A percentile compares a stretch with the other conserved stretches of the same genome.
These are phyloP conservation scores for Debaryomyces nepalensis DNA, from an alignment of 1,139 yeast genomes.

Conservation along the genomic window DNA sequence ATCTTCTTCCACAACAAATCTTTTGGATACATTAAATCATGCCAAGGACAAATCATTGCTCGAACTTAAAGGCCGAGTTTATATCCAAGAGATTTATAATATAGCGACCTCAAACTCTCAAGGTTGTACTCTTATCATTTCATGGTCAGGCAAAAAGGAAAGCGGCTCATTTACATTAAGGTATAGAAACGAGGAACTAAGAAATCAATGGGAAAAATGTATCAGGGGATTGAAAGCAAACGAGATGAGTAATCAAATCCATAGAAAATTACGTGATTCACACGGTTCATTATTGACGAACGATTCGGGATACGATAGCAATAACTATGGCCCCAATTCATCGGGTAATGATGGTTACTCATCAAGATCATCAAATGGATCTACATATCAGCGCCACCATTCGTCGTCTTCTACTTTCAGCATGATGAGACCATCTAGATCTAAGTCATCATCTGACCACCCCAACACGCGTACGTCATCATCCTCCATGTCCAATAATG, in stretches of 20 bases:
- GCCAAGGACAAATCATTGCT: constrained; percentile 42
- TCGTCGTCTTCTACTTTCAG: constrained; percentile 52
- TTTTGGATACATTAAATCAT: constrained; percentile 41
- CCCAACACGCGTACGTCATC: constrained; percentile 13
- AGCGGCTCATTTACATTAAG: constrained; percentile 74
- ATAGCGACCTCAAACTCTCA: constrained; percentile 44
- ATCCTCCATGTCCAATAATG: constrained; percentile 6
- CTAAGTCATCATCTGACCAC: constrained; percentile 29
- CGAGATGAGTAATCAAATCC: constrained; percentile 49
- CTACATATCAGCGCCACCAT: constrained; percentile 44
- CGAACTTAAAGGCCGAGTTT: constrained; percentile 71
- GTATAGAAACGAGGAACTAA: constrained; percentile 70
- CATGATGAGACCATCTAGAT: constrained; percentile 46
- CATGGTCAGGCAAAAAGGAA: constrained; percentile 83
- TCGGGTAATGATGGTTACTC: constrained; percentile 25
- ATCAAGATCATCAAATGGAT: constrained; percentile 36
- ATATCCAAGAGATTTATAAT: constrained; percentile 66
- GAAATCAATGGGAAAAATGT: constrained; percentile 73
- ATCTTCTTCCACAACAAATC: constrained; percentile 41
- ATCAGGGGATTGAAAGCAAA: constrained; percentile 49
- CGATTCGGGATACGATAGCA: constrained; percentile 32
- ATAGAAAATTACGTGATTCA: constrained; percentile 45
- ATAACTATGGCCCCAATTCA: constrained; percentile 22
- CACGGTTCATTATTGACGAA: constrained; percentile 35
- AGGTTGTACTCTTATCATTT: constrained; percentile 64